A percentile compares a stretch with the other conserved stretches of the same genome.
Evolutionary conservation across 106 monocot species (phyloP).

Genomic region (Apostasia shenzhenica): DNA sequence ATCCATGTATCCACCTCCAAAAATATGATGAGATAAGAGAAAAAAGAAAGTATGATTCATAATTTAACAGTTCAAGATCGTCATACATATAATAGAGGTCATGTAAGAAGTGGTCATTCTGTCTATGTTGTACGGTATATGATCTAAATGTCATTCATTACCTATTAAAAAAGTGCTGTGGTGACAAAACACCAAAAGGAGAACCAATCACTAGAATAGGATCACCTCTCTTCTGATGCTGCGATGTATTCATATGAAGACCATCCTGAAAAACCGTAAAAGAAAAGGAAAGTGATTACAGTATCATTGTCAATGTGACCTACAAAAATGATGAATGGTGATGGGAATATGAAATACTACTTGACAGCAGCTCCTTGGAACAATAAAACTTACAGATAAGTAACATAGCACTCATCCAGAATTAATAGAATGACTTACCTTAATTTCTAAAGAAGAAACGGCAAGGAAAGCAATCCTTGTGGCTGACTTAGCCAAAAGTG

Average conservation of each 20-base stretch:
- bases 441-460: conserved; percentile 28
- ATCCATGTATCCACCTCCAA: too few species aligned
- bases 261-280: conserved; percentile 24
- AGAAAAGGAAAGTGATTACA: too few species aligned
- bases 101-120: too few species aligned
- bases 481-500: conserved; percentile 27
- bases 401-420: neutral
- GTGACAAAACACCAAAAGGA: conserved; percentile 86
- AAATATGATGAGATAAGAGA: too few species aligned
- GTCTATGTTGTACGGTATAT: too few species aligned
- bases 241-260: conserved; percentile 40
- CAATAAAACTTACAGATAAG: neutral
- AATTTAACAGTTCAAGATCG: too few species aligned
- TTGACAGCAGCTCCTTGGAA: neutral
- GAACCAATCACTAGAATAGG: conserved; percentile 75
- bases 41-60: too few species aligned
- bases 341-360: neutral
- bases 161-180: conserved; percentile 88
- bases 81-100: too few species aligned
- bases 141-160: conserved; percentile 6
- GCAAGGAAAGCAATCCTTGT: conserved; percentile 77
- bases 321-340: neutral
- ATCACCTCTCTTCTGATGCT: conserved; percentile 56
- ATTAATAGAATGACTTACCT: conserved; percentile 23
- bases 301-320: too few species aligned